phyloP scores from a whole-genome alignment of 2,329 filamentous ascomycete species.

The Hypoxylon sp. region DNA sequence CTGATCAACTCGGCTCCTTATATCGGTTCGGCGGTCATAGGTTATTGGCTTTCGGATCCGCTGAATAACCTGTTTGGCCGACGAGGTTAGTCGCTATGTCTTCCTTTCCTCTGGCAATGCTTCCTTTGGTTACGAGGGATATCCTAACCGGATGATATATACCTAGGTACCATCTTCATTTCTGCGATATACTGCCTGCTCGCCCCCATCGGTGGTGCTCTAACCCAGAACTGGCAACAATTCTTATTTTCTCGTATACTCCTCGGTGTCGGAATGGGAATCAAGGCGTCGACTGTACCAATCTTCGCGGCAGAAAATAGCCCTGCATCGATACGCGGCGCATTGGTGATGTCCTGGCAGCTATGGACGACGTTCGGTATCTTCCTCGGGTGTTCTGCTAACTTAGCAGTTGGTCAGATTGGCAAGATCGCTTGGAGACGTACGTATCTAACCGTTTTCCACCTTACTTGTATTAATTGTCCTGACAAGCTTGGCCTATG shows the following conservation, averaged over 20 bases:
- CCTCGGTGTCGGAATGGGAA: slow-evolving; percentile 73
- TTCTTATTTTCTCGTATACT: slow-evolving; percentile 73
- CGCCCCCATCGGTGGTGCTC: slow-evolving; percentile 58
- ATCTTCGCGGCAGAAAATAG: slow-evolving; percentile 72
- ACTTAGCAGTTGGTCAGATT: slow-evolving; percentile 66
- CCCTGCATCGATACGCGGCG: slow-evolving; percentile 68
- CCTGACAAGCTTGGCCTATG: slow-evolving; percentile 15
- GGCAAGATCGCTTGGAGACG: slow-evolving; percentile 49
- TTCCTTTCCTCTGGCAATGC: not conserved
- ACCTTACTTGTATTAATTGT: not conserved
- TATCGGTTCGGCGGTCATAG: slow-evolving; percentile 71
- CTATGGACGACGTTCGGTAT: slow-evolving; percentile 60
- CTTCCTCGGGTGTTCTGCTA: slow-evolving; percentile 64
- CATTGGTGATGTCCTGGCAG: slow-evolving; percentile 77
- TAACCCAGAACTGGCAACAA: slow-evolving; percentile 62
- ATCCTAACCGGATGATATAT: slow-evolving; percentile 5
- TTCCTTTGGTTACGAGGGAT: not conserved
- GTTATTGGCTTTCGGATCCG: slow-evolving; percentile 76
- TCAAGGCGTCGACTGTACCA: slow-evolving; percentile 68
- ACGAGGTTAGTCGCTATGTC: slow-evolving; percentile 53
- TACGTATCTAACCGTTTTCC: slow-evolving; percentile 20
- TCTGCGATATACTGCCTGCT: slow-evolving; percentile 67
- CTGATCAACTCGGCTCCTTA: slow-evolving; percentile 68
- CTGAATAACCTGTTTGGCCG: slow-evolving; percentile 74
- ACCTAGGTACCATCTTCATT: slow-evolving; percentile 60